These are phyloP conservation scores for Ascochyta viciae-villosae DNA, from an alignment of 2,329 filamentous ascomycete genomes.

Conservation along the genomic window DNA sequence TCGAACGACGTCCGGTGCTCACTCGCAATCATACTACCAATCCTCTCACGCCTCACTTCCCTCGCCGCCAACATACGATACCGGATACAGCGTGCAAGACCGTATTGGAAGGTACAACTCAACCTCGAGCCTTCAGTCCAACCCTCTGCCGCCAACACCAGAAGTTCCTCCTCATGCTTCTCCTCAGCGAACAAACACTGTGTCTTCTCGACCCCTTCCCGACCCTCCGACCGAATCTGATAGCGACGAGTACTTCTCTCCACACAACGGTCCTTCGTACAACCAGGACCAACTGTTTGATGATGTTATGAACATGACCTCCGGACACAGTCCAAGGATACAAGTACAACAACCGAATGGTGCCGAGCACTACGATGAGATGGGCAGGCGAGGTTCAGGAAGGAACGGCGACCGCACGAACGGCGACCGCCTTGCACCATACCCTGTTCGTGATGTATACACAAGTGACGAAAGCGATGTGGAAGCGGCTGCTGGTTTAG, in stretches of 20 bases:
- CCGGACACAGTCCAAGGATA: conserved; percentile 33
- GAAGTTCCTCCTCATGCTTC: conserved; percentile 58
- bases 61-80: conserved; percentile 42
- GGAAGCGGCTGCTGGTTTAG: conserved; percentile 82
- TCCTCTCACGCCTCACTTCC: conserved; percentile 45
- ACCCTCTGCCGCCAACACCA: conserved; percentile 56
- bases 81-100: conserved; percentile 38
- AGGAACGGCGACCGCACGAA: conserved; percentile 54
- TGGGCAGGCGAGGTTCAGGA: conserved; percentile 31
- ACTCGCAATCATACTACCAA: conserved; percentile 40
- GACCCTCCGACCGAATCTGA: conserved; percentile 64
- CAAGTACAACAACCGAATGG: conserved; percentile 47
- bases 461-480: conserved; percentile 79
- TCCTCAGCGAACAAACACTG: conserved; percentile 59
- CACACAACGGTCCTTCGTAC: conserved; percentile 37
- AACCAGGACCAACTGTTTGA: conserved; percentile 65
- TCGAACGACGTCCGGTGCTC: conserved; percentile 38
- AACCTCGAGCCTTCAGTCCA: conserved; percentile 41
- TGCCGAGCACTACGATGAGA: conserved; percentile 35
- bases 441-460: conserved; percentile 37
- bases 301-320: conserved; percentile 61
- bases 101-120: conserved; percentile 42
- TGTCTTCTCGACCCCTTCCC: conserved; percentile 65
- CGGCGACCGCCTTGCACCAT: conserved; percentile 53
- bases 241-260: conserved; percentile 50